These are phyloP conservation scores for Pisolithus microcarpus DNA, from an alignment of 768 basidiomycete genomes.

Conservation along the genomic window DNA sequence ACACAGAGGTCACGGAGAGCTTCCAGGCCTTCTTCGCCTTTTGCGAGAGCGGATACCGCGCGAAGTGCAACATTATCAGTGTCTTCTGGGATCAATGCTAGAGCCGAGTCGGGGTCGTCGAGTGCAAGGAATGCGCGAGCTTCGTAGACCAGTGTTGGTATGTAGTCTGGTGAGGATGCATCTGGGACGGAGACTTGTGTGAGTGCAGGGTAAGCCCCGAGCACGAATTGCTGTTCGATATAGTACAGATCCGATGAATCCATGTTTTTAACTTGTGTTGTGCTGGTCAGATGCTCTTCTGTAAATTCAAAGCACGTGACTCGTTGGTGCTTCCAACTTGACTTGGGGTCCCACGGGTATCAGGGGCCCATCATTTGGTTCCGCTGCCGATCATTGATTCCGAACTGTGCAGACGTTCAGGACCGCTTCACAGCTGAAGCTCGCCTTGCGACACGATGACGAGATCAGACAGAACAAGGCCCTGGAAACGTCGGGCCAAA, in stretches of 20 bases:
- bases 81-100: slow-evolving; percentile 48
- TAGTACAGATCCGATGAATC: slow-evolving; percentile 59
- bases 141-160: slow-evolving; percentile 63
- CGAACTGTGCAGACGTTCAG: no score
- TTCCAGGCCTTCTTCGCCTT: slow-evolving; percentile 58
- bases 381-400: no score
- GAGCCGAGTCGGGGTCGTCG: slow-evolving; percentile 47
- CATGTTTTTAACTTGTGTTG: slow-evolving; percentile 27
- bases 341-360: no score
- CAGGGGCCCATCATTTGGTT: no score
- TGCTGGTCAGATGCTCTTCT: not conserved
- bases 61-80: slow-evolving; percentile 62
- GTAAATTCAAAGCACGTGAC: slow-evolving; percentile 3
- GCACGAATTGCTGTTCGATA: slow-evolving; percentile 68
- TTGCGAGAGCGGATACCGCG: slow-evolving; percentile 69
- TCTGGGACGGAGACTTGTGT: slow-evolving; percentile 50
- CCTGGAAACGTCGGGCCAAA: no score
- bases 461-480: no score
- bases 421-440: no score
- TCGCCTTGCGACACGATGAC: no score
- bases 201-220: slow-evolving; percentile 68
- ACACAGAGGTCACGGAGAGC: slow-evolving; percentile 79
- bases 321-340: not conserved
- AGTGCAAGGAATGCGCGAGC: slow-evolving; percentile 73
- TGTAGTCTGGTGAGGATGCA: slow-evolving; percentile 55